Base-by-base conservation (phyloP, 2,329 filamentous ascomycete genomes). In the Xylariales sp. region DNA sequence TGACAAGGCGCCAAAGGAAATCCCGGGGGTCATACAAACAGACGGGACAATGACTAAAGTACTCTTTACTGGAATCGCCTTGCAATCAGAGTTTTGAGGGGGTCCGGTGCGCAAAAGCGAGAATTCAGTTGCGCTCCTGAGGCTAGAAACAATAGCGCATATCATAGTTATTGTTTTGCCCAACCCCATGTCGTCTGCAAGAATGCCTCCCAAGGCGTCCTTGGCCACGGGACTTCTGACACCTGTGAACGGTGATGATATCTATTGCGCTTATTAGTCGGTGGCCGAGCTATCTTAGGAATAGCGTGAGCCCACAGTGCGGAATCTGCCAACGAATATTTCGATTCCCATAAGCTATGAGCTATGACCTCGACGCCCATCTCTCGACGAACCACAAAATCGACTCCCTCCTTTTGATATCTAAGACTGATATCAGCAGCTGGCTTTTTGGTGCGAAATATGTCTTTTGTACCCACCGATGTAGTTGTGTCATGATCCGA, bases 181-280 rank as follows among this genome's bases (percentile, higher is more conserved):
- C 2, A 34, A 21, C 4, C 38, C 38, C 38, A 40, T 40, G 11
- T 40, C 38, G 28, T 40, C 38, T 8, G 38, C 38, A 10, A 40
- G 31, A 7, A 40, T 40, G 29, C 38, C 38, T n/a, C 38, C 38
- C 19, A 12, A 31, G 5, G 31, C 12, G 10, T 40, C 31, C 5
- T 5, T 12, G 4, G 38, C 20, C n/a, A n/a, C 10, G 1, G 14
- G 29, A 11, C 38, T n/a, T 12, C 21, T 14, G 5, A 15, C 14
- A 14, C 29, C 38, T 7, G 27, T 40, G 10, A 40, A 4, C 4
- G 4, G 15, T 34, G 38, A 16, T 27, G 20, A 12, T 33, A 40
- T 2, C 38, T 40, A 5, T 3, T 11, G 1, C 1, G 6, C 20
- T 3, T 4, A 4, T 39, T 7, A 33, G 9, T 22, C 11, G 0